Percentiles rank a stretch among this genome's conserved stretches.
Conservation (phyloP, 176 grass and related monocot species). For the Cenchrus purpureus region DNA sequence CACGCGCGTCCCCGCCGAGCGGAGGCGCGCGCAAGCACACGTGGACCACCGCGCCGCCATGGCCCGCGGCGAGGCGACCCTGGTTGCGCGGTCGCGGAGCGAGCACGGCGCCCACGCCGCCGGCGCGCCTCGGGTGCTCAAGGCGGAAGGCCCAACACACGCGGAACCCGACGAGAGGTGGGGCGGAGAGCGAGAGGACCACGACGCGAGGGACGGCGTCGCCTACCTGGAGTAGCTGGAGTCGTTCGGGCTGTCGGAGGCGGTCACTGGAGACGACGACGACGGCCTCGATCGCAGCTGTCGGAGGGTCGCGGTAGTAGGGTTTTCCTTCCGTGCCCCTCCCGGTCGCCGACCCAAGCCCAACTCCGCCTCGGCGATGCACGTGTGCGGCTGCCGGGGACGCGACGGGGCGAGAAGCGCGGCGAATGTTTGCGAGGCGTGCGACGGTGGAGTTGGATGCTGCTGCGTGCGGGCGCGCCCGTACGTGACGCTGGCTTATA, state of each 20-base stretch:
- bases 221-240: not conserved
- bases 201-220: not conserved
- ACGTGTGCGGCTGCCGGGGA: constrained; percentile 5
- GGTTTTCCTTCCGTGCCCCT: not conserved
- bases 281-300: not conserved
- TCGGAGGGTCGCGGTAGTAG: not conserved
- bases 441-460: constrained; percentile 14
- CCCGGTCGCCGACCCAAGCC: not conserved
- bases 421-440: constrained; percentile 3
- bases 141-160: not conserved
- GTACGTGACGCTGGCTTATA: constrained; percentile 19
- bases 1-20: not conserved
- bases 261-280: not conserved
- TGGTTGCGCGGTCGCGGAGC: not conserved
- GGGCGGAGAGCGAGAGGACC: not conserved
- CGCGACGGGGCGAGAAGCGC: not conserved
- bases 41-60: not conserved
- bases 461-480: too few relatives aligned
- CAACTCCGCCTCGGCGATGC: not conserved
- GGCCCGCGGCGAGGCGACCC: not conserved
- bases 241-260: not conserved
- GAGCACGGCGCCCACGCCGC: not conserved
- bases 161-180: not conserved
- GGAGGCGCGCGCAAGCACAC: too few relatives aligned
- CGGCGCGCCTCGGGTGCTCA: too few relatives aligned